A percentile compares a stretch with the other conserved stretches of the same genome.
These are phyloP conservation scores for Saturnispora mendoncae DNA, from an alignment of 805 yeast species.

Conservation along the genomic window DNA sequence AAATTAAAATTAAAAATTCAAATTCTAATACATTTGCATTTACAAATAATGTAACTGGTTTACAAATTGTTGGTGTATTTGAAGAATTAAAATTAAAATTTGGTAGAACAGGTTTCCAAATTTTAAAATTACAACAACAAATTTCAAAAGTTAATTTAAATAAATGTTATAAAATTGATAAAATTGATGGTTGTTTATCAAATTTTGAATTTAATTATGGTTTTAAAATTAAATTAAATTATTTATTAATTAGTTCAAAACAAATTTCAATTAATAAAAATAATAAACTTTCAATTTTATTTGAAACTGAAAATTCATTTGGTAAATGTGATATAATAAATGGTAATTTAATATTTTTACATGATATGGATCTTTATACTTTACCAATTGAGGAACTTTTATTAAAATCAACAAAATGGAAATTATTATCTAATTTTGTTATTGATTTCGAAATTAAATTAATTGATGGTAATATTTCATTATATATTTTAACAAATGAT, in stretches of 20 bases:
- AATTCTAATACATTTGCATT: constrained; percentile 8
- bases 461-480: neutral
- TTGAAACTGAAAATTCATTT: constrained; percentile 7
- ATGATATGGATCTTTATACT: constrained; percentile 1
- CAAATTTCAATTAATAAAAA: neutral
- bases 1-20: constrained; percentile 7
- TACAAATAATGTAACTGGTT: constrained; percentile 6
- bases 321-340: constrained; percentile 7
- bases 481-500: neutral
- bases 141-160: constrained; percentile 7
- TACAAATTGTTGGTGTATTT: constrained; percentile 10
- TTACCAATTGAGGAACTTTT: constrained; percentile 3
- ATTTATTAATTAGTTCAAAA: neutral
- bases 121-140: constrained; percentile 9
- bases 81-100: constrained; percentile 9
- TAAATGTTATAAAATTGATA: constrained; percentile 5
- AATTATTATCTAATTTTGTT: constrained; percentile 1
- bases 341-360: constrained; percentile 4
- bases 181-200: neutral
- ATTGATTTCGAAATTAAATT: constrained; percentile 2
- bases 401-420: constrained; percentile 8
- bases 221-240: neutral
- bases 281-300: neutral
- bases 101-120: constrained; percentile 10
- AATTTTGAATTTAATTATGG: constrained; percentile 1